Percentiles rank a stretch among this genome's conserved stretches.
These are phyloP conservation scores for Papilionanthe hybrid DNA, from an alignment of 116 monocot genomes.

Conservation along the genomic window DNA sequence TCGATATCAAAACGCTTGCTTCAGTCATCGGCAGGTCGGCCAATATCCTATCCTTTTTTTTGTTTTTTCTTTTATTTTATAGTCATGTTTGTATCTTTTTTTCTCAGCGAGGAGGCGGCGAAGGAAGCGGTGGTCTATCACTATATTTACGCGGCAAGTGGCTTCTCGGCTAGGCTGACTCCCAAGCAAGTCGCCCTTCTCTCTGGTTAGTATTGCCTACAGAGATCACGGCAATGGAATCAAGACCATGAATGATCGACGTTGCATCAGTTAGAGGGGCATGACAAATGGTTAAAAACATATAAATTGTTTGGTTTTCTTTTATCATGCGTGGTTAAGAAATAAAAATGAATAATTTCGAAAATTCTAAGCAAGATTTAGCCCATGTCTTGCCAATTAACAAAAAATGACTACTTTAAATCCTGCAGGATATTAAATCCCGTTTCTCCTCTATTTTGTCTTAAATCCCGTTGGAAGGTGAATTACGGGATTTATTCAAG, in stretches of 20 bases:
- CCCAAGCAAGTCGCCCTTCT: conserved; percentile 36
- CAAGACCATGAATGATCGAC: background rate
- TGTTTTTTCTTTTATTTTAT: background rate
- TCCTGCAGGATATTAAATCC: too few relatives aligned
- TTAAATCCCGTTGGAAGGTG: too few relatives aligned
- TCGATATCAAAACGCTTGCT: conserved; percentile 4
- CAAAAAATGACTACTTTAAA: too few relatives aligned
- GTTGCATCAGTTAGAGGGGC: background rate
- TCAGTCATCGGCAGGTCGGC: conserved; percentile 9
- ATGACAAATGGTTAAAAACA: too few relatives aligned
- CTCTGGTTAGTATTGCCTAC: conserved; percentile 20
- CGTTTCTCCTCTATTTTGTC: too few relatives aligned
- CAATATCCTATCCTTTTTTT: background rate
- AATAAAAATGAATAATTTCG: too few relatives aligned
- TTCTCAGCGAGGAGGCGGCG: conserved; percentile 43
- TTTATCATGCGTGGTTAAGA: too few relatives aligned
- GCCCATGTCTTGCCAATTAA: too few relatives aligned
- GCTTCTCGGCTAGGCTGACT: conserved; percentile 48
- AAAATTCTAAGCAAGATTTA: too few relatives aligned
- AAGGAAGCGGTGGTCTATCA: conserved; percentile 52
- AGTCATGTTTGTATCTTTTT: background rate
- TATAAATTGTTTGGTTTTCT: too few relatives aligned
- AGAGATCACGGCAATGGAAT: background rate
- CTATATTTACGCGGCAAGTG: conserved; percentile 50
- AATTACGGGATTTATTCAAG: too few relatives aligned